These are phyloP conservation scores for Cunninghamia lanceolata DNA, from an alignment of 75 land plant genomes.

Conservation along the genomic window DNA sequence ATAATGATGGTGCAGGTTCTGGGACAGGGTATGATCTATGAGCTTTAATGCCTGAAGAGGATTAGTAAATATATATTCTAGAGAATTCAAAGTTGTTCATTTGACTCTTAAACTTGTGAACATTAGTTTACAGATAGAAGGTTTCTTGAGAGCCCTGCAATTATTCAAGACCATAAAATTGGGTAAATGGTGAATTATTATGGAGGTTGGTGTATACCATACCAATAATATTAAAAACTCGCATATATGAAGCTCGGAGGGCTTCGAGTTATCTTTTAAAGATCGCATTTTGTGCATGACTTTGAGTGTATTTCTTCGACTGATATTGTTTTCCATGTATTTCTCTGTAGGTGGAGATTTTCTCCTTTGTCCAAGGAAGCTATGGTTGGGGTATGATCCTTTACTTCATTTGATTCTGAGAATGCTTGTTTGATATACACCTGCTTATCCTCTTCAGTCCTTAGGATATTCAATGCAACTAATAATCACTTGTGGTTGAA, in stretches of 20 bases:
- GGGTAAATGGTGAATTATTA: neutral
- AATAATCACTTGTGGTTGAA: conserved; percentile 9
- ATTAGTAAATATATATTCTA: neutral
- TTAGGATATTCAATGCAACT: neutral
- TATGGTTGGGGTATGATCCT: conserved; percentile 63
- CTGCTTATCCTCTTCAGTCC: neutral
- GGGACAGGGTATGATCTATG: conserved; percentile 74
- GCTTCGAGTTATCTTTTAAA: neutral
- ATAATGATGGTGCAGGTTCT: conserved; percentile 53
- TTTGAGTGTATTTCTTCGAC: neutral
- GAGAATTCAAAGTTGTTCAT: neutral
- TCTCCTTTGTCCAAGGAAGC: conserved; percentile 78
- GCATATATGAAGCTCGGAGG: neutral
- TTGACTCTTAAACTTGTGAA: neutral
- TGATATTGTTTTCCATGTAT: conserved; percentile 4
- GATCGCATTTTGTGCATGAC: neutral
- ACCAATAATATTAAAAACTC: neutral
- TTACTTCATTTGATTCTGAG: neutral
- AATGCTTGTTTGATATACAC: neutral
- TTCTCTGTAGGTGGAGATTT: conserved; percentile 73
- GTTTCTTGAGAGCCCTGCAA: neutral
- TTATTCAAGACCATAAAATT: neutral
- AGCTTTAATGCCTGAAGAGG: neutral
- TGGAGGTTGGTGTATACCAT: neutral
- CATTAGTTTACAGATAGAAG: conserved; percentile 8